Percentiles rank a stretch among this genome's conserved stretches.
Evolutionary conservation across 345 rosid genomes (phyloP).

Genomic region (Turritis glabra): DNA sequence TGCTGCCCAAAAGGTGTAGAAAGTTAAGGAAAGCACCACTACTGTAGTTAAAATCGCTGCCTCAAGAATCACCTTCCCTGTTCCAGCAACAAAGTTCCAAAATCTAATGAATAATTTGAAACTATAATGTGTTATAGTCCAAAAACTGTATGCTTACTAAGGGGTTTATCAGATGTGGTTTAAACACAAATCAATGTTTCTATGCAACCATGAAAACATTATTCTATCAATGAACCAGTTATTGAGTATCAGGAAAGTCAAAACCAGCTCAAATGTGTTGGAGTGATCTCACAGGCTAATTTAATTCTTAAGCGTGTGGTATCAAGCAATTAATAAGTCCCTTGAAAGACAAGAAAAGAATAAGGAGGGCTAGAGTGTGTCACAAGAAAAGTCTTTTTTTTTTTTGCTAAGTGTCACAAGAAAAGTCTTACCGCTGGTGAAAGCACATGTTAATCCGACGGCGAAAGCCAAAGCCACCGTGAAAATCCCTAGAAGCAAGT

Average conservation of each 20-base stretch:
- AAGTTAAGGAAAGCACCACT: slow-evolving; percentile 67
- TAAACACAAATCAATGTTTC: not conserved
- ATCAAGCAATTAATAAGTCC: slow-evolving; percentile 1
- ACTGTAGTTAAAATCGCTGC: slow-evolving; percentile 64
- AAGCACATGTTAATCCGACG: slow-evolving; percentile 79
- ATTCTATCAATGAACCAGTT: not conserved
- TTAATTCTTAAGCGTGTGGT: not conserved
- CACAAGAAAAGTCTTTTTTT: slow-evolving; percentile 30
- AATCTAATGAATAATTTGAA: not conserved
- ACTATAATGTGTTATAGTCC: not conserved
- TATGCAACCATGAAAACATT: not conserved
- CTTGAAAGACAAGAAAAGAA: slow-evolving; percentile 25
- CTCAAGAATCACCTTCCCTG: slow-evolving; percentile 82
- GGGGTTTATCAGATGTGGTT: not conserved
- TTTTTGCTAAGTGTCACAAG: slow-evolving; percentile 21
- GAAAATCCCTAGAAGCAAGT: slow-evolving; percentile 69
- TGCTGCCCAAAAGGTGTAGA: slow-evolving; percentile 91
- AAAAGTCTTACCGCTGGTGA: slow-evolving; percentile 57
- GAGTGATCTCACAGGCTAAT: not conserved
- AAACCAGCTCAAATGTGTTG: slow-evolving; percentile 23
- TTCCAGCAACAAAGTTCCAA: slow-evolving; percentile 16
- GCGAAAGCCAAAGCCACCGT: slow-evolving; percentile 64
- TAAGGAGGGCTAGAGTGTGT: slow-evolving; percentile 5
- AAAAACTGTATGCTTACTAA: not conserved
- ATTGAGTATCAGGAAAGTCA: slow-evolving; percentile 10